phyloP scores from a whole-genome alignment of 345 rosid species.

The Trapa incisa region DNA sequence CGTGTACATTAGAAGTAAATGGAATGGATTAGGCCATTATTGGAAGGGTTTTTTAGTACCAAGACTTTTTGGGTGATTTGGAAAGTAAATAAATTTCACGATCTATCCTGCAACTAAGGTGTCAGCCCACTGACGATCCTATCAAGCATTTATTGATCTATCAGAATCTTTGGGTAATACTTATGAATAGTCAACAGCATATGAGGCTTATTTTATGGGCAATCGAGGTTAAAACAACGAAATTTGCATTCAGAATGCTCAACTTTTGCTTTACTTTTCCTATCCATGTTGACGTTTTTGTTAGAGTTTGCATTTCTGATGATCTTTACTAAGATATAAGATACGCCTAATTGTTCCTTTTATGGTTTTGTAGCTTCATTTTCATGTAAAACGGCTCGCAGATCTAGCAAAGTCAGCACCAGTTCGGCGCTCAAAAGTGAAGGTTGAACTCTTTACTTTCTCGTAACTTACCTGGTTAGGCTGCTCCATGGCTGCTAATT shows the following conservation, averaged over 20 bases:
- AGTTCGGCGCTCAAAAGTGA: constrained; percentile 61
- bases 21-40: not conserved
- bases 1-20: not conserved
- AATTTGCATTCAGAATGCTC: not conserved
- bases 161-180: no score
- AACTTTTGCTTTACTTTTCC: not conserved
- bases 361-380: constrained; percentile 34
- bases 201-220: no score
- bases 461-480: not conserved
- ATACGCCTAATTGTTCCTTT: not conserved
- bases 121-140: not conserved
- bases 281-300: not conserved
- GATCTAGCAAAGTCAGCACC: constrained; percentile 40
- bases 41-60: not conserved
- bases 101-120: not conserved
- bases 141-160: no score
- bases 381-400: constrained; percentile 39
- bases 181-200: no score
- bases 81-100: not conserved
- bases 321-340: not conserved
- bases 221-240: no score
- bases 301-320: not conserved
- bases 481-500: not conserved
- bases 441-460: constrained; percentile 25
- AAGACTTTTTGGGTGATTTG: not conserved